Base-by-base conservation (phyloP, 2,329 filamentous ascomycete species). In the Ophiostoma ips region DNA sequence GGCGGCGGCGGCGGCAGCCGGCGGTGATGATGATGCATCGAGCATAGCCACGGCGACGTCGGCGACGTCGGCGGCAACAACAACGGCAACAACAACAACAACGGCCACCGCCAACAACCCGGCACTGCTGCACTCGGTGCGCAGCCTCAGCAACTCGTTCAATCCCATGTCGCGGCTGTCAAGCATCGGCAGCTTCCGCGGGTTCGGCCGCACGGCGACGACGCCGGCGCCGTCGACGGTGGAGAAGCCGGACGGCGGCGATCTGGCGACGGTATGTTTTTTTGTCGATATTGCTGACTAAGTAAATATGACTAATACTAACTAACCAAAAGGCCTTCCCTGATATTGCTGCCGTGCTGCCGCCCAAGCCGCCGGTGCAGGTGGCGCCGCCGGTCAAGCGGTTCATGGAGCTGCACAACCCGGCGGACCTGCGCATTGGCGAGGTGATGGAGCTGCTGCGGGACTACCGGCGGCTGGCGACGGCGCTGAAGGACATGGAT, bases 101-200 rank as follows among this genome's bases (percentile, higher is more conserved):
- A n/a, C n/a, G n/a, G 59, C 61, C 18, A 51, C 63, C 8, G 58
- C 67, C 10, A 57, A 58, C 50, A 76, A 75, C 53, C 81, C 82
- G 3, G 81, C 84, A 30, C 65, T 81, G 12, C 76, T 94, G 2
- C 87, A 94, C 55, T 87, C 86, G 12, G 82, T 94, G 70, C 80
- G 85, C 50, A 90, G 77, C 61, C 73, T 94, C 53, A 82, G 87
- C 35, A 92, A 76, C 62, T 82, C 83, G 1, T 70, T 94, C 33
- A 94, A 94, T 59, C 87, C 87, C 3, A 81, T 94, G 62, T 86
- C 81, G 41, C 78, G 87, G 48, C 76, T 94, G 48, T 79, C 83
- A 9, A 74, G 80, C 33, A 87, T 92, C 61, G 76, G 76, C 50
- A 75, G 81, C 61, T 83, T 94, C 57, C 79, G 84, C 50, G 81